Evolutionary conservation across 2,329 filamentous ascomycete species (phyloP).

Genomic region (Hortaea werneckii): DNA sequence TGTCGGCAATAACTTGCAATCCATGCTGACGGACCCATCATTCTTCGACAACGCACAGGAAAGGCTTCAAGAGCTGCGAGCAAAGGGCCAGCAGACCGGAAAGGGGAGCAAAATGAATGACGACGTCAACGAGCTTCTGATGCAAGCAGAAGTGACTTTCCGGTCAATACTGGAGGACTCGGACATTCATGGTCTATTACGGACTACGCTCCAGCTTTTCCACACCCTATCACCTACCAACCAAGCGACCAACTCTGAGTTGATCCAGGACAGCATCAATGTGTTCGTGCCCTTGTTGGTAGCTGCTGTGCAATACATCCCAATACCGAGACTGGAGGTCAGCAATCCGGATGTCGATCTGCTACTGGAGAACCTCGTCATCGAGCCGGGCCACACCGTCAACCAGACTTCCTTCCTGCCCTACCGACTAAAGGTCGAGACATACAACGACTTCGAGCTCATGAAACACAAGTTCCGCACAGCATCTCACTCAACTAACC

Average conservation of each 20-base stretch:
- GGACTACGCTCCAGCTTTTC: constrained; percentile 56
- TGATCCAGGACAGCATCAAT: constrained; percentile 66
- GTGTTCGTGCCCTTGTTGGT: constrained; percentile 72
- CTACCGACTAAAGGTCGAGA: constrained; percentile 69
- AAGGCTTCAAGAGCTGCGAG: constrained; percentile 49
- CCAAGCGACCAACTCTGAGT: constrained; percentile 54
- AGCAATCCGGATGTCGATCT: constrained; percentile 75
- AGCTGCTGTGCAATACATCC: constrained; percentile 71
- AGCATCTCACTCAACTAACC: constrained; percentile 53
- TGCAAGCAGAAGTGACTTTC: constrained; percentile 58
- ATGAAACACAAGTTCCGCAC: constrained; percentile 66
- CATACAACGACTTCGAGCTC: constrained; percentile 77
- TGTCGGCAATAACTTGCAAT: constrained; percentile 63
- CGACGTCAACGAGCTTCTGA: constrained; percentile 63
- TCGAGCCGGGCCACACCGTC: constrained; percentile 76
- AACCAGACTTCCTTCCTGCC: constrained; percentile 85
- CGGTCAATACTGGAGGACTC: constrained; percentile 60
- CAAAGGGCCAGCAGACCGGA: constrained; percentile 48
- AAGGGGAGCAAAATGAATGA: constrained; percentile 57
- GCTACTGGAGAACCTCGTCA: constrained; percentile 77
- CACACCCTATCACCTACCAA: constrained; percentile 58
- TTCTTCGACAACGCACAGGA: constrained; percentile 71
- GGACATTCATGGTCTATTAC: constrained; percentile 59
- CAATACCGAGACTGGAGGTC: constrained; percentile 79
- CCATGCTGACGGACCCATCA: constrained; percentile 72